Conservation (phyloP, 2,329 filamentous ascomycete species). For the Fusarium chuoi region DNA sequence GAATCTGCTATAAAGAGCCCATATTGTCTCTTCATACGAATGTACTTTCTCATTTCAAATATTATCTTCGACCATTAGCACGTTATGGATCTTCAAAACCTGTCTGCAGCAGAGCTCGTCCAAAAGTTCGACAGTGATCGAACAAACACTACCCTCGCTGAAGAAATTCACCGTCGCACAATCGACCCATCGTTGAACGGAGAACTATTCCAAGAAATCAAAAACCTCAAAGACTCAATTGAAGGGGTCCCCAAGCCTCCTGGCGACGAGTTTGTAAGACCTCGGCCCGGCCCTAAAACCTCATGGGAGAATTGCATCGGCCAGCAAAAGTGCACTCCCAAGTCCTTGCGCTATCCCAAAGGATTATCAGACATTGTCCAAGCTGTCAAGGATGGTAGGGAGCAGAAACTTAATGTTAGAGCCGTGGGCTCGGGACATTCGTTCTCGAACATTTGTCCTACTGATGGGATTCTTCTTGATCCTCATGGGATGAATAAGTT, state of each 20-base stretch:
- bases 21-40: rapidly evolving
- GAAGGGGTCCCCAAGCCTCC: background rate
- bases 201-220: background rate
- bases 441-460: background rate
- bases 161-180: background rate
- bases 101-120: background rate
- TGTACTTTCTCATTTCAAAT: too few species aligned
- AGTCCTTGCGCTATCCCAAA: background rate
- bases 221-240: background rate
- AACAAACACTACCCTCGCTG: background rate
- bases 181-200: background rate
- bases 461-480: background rate
- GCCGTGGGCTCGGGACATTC: background rate
- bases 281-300: background rate
- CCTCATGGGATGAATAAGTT: background rate
- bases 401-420: background rate
- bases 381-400: background rate
- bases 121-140: background rate
- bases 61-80: background rate
- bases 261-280: background rate
- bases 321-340: background rate
- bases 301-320: background rate
- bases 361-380: background rate
- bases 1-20: background rate
- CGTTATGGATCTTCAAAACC: background rate